Percentiles rank a stretch among this genome's conserved stretches.
Evolutionary conservation across 805 yeast genomes (phyloP).

Genomic region (Cyberlindnera samutprakarnensis): DNA sequence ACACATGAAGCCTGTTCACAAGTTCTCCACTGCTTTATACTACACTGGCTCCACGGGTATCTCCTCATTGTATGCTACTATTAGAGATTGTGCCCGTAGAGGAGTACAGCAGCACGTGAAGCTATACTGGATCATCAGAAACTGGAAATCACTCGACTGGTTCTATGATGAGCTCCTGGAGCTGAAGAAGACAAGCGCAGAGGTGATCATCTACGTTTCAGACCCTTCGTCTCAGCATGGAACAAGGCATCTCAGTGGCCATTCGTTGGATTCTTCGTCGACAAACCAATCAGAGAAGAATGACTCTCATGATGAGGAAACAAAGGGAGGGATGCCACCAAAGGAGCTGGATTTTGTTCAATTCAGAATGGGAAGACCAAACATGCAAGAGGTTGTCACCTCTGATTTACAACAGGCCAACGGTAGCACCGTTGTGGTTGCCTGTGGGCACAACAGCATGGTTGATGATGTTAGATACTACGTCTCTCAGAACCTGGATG

Average conservation of each 20-base stretch:
- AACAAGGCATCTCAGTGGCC: conserved; percentile 2
- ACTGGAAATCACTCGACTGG: conserved; percentile 44
- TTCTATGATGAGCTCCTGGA: conserved; percentile 36
- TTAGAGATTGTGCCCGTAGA: conserved; percentile 18
- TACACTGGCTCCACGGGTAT: conserved; percentile 50
- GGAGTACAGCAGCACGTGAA: conserved; percentile 28
- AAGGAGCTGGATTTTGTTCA: conserved; percentile 23
- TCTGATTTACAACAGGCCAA: conserved; percentile 30
- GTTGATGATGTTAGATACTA: conserved; percentile 44
- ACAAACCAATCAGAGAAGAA: conserved; percentile 4
- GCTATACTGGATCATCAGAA: conserved; percentile 61
- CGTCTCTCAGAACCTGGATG: conserved; percentile 28
- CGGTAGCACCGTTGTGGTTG: conserved; percentile 37
- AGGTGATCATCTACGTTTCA: conserved; percentile 16
- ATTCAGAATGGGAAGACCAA: conserved; percentile 40
- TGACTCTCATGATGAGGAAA: conserved; percentile 1
- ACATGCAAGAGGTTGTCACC: conserved; percentile 28
- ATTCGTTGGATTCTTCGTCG: conserved; percentile 6
- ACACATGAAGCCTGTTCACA: conserved; percentile 25
- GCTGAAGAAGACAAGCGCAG: conserved; percentile 17
- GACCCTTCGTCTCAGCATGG: conserved; percentile 14
- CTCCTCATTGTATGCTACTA: conserved; percentile 40
- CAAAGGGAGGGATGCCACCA: conserved; percentile 4
- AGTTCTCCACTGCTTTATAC: conserved; percentile 31
- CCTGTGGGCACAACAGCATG: conserved; percentile 49